These are phyloP conservation scores for Eutrema salsugineum DNA, from an alignment of 441 rosid genomes.

Conservation along the genomic window DNA sequence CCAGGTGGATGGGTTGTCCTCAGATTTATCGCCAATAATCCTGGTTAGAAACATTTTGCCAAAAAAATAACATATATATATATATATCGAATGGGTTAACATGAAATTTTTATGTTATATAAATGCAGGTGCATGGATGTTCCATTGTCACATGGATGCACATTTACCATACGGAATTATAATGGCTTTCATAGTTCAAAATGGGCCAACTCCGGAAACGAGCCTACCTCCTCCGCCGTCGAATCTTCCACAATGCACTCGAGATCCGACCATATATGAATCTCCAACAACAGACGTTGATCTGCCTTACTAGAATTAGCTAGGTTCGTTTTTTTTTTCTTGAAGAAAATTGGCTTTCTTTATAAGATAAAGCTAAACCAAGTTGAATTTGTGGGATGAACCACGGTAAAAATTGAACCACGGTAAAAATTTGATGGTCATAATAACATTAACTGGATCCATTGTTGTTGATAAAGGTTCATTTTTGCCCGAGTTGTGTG, in stretches of 20 bases:
- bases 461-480: too few species aligned
- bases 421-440: too few species aligned
- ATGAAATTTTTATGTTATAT: not conserved
- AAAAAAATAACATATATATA: not conserved
- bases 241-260: conserved; percentile 53
- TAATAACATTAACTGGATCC: too few species aligned
- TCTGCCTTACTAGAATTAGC: not conserved
- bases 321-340: too few species aligned
- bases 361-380: too few species aligned
- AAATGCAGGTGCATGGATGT: conserved; percentile 49
- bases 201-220: conserved; percentile 46
- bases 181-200: conserved; percentile 53
- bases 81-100: not conserved
- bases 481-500: too few species aligned
- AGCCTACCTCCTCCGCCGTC: conserved; percentile 51
- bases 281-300: not conserved
- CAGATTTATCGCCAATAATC: conserved; percentile 63
- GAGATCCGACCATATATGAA: conserved; percentile 1
- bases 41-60: conserved; percentile 37
- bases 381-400: too few species aligned
- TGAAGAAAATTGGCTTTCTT: too few species aligned
- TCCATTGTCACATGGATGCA: conserved; percentile 69
- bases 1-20: conserved; percentile 71
- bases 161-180: conserved; percentile 61
- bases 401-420: too few species aligned